Base-by-base conservation (phyloP, 441 rosid species). In the Manihot esculenta region DNA sequence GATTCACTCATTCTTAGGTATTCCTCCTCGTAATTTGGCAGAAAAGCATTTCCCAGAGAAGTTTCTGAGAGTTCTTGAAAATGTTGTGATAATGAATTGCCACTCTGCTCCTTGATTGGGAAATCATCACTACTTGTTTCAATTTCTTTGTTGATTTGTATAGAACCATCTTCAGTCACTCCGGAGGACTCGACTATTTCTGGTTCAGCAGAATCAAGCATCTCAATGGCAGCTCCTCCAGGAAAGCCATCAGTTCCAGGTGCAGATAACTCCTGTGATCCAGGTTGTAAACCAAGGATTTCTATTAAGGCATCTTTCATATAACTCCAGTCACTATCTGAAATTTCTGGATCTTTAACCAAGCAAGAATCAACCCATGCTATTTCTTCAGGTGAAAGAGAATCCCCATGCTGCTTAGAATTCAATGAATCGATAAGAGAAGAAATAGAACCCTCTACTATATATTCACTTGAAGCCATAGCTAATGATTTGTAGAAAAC, bases 281-380 rank as follows among this genome's bases (percentile, higher is more conserved):
- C 80, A 27, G 87, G 82, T 62, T 73, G 74, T 45, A 73, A 59
- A 71, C 80, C 80, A 13, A 87, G 70, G 58, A 87, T 74, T 74
- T 84, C 92, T 3, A 83, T 72, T 71, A 89, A 76, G 45, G 89
- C 88, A 69, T 89, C 92, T 76, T 82, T 86, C 47, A 90, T 61
- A 62, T 82, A 81, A 69, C 66, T 79, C 96, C 89, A 89, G 38
- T 77, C 75, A 23, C 66, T 74, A 24, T 84, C 86, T 33, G 81
- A 77, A 73, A 74, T 63, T 44, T 89, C 93, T 45, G 82, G 77
- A 69, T 84, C 88, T 50, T 74, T 76, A 68, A 81, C 68, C 67
- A 89, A 80, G 77, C 97, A 94, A 53, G 97, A 94, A 81, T 94
- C 91, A 50, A 82, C 87, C 99, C 97, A 94, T 20, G 90, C 88